Evolutionary conservation across 306 rosid genomes (phyloP), one percentile per base, ranked within the genome.

Genomic region (Inga oerstediana): DNA sequence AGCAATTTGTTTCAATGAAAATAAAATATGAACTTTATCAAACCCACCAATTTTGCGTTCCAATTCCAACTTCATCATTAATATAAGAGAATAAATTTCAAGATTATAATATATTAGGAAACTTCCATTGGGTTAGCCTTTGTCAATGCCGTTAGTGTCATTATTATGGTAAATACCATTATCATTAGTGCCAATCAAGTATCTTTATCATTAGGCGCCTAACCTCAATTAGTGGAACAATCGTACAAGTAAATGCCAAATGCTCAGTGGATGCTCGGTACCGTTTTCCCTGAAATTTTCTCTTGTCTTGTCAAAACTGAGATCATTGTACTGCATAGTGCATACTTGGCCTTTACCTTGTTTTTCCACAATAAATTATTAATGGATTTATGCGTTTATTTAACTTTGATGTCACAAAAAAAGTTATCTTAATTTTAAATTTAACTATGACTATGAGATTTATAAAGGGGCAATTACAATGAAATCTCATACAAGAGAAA

Each of bases 181-280:
- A 45, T 65, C 54, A 44, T 49, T 66, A 12, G 52, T 72, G 15
- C 80, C 74, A 54, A 73, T 81, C 58, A 46, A 76, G 68, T 85
- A 80, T 58, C 62, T 22, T 46, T 43, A 51, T 69, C 68, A 35
- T 79, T 22, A 17, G 75, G 81, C 83, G 74, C 85, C 80, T 24
- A 34, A 49, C 82, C 32, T 68, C 51, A 68, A 52, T 52, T 52
- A 19, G 62, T 49, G 66, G 45, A 51, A 81, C 71, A 17, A 46
- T 11, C 13, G 37, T 48, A 7, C 64, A 7, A 19, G 24, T 19
- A 77, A 76, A 32, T 37, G 44, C 75, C 12, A 81, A 35, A 64
- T 76, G 68, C 81, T 85, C 68, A 66, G 74, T 74, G 74, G 77
- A 52, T 74, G 78, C 52, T 51, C 79, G 27, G 5, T 37, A 58